These are phyloP conservation scores for Diutina rugosa DNA, from an alignment of 1,139 yeast species.

Conservation along the genomic window DNA sequence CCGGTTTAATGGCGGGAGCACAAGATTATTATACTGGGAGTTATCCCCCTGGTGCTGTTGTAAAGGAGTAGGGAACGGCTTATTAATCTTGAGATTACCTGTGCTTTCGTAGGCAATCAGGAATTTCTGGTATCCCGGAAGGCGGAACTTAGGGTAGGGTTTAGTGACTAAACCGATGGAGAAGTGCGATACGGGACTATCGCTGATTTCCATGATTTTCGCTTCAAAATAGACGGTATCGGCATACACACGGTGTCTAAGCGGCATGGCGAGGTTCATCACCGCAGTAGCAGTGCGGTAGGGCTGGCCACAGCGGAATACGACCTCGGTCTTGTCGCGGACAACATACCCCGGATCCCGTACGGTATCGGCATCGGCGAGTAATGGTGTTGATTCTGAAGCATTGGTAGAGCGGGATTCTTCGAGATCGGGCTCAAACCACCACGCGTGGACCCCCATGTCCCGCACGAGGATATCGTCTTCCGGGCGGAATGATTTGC, in stretches of 20 bases:
- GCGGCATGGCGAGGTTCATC: conserved; percentile 54
- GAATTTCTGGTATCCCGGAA: conserved; percentile 76
- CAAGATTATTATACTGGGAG: conserved; percentile 41
- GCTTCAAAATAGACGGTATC: conserved; percentile 63
- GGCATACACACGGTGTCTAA: conserved; percentile 33
- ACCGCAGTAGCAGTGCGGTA: conserved; percentile 34
- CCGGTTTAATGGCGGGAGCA: conserved; percentile 63
- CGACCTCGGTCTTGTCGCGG: neutral
- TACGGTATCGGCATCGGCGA: neutral
- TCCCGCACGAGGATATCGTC: neutral
- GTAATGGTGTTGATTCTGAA: neutral
- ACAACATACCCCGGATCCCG: neutral
- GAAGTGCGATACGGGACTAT: conserved; percentile 35
- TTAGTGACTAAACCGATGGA: conserved; percentile 75
- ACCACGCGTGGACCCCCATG: conserved; percentile 1
- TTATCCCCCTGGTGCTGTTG: conserved; percentile 38
- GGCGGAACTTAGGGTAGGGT: conserved; percentile 80
- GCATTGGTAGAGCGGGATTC: neutral
- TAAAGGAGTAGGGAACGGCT: conserved; percentile 47
- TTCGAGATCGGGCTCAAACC: neutral
- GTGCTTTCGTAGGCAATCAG: conserved; percentile 82
- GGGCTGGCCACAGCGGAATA: conserved; percentile 7
- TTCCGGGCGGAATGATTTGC: neutral
- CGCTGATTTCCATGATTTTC: conserved; percentile 39
- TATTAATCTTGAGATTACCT: conserved; percentile 71